Evolutionary conservation across 441 rosid species (phyloP), one percentile per base, ranked within the genome.

Genomic region (Populus trichocarpa): DNA sequence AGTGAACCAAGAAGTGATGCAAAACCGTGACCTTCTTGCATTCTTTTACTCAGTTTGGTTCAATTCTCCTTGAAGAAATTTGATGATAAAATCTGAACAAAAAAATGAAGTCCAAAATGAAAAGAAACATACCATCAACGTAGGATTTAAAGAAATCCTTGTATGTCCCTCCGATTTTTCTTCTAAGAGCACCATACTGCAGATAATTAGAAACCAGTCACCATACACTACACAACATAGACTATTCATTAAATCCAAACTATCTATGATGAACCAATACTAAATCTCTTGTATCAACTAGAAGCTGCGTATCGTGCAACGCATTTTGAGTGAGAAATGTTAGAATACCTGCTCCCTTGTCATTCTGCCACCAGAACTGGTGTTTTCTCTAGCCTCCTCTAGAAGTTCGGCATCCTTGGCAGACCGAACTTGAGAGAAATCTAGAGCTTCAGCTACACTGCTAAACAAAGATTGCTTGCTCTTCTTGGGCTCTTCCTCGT

Each of bases 151-250:
- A 93, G 85, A 95, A 93, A 73, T 95, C 98, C 87, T 90, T 88
- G 89, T 93, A 93, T 9, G 98, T 95, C 63, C 98, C 98, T 81
- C 99, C 99, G 67, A 93, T 91, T 83, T 95, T 95, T 88, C 98
- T 90, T 80, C 96, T 89, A 67, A 93, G 89, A 36, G 99, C 99
- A 10, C 97, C 99, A 80, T 95, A 93, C 98, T 95, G 88, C 85
- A 78, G 25, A 42, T 12, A 67, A 76, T 20, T 8, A 70, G 11
- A 80, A 73, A 46, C 36, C 63, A 10, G 16, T 11, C 57, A 10
- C 61, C 61, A 73, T 1, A 68, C 10, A 71, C 16, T 40, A 23
- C 8, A 23, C 35, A 59, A 42, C 18, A 59, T 35, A 30, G 28
- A 69, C 8, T 14, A 8, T 26, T 35, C 42, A 42, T 14, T n/a